Conservation (phyloP, 257 asterid genomes). For the Nicotiana noctiflora region DNA sequence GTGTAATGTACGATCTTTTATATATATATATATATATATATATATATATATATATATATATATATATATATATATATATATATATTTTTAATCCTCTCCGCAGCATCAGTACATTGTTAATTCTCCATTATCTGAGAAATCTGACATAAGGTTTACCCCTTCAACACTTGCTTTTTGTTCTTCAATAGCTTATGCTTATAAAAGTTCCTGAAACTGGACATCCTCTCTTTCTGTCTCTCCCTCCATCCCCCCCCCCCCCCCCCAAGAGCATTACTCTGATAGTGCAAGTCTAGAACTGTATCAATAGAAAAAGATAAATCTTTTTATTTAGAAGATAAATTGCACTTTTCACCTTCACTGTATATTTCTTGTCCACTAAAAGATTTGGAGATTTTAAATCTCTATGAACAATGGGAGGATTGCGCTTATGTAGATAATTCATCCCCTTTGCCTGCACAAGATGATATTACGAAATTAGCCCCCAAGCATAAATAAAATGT, state of each 20-base stretch:
- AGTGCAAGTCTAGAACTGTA: background rate
- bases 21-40: background rate
- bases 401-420: conserved; percentile 91
- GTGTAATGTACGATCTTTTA: background rate
- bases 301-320: background rate
- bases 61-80: background rate
- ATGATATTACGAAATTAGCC: conserved; percentile 4
- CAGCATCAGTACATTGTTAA: background rate
- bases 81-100: background rate
- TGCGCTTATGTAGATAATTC: conserved; percentile 89
- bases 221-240: background rate
- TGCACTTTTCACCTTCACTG: conserved; percentile 64
- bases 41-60: too few species aligned
- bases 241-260: too few species aligned
- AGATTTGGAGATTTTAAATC: conserved; percentile 96
- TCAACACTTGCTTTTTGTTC: background rate
- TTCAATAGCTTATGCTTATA: background rate
- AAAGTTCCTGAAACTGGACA: background rate
- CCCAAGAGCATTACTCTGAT: background rate
- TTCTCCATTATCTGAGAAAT: background rate
- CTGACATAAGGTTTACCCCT: background rate
- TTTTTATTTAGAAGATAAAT: too few species aligned
- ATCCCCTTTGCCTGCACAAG: conserved; percentile 82
- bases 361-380: conserved; percentile 83
- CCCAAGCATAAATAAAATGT: conserved; percentile 10